phyloP scores from a whole-genome alignment of 2,329 filamentous ascomycete genomes.

The Aspergillus pseudoterreus region DNA sequence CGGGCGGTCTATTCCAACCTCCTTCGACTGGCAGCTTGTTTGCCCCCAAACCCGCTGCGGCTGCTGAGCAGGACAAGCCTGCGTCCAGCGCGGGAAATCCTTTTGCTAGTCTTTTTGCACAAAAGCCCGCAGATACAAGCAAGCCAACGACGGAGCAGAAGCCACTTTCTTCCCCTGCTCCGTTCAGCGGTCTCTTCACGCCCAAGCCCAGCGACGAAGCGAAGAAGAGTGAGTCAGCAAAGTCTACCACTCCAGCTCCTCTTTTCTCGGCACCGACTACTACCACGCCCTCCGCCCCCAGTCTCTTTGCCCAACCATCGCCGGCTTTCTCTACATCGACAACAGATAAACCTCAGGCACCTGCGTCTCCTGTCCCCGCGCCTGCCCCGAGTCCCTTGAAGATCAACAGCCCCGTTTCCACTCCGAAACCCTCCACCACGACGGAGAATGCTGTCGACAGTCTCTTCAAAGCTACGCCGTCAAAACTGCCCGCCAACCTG shows the following conservation, averaged over 20 bases:
- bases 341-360: slow-evolving; percentile 6
- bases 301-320: slow-evolving; percentile 1
- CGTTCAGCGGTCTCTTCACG: slow-evolving; percentile 14
- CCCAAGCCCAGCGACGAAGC: slow-evolving; percentile 15
- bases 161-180: slow-evolving; percentile 7
- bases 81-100: slow-evolving; percentile 16
- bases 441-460: neutral
- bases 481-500: slow-evolving; percentile 15
- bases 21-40: slow-evolving; percentile 20
- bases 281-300: slow-evolving; percentile 1
- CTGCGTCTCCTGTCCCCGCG: slow-evolving; percentile 4
- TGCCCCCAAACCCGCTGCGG: slow-evolving; percentile 15
- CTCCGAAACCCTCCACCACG: slow-evolving; percentile 1
- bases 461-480: slow-evolving; percentile 15
- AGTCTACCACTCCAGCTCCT: slow-evolving; percentile 11
- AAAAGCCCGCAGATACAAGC: slow-evolving; percentile 13
- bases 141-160: slow-evolving; percentile 13
- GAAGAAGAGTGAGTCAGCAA: slow-evolving; percentile 8
- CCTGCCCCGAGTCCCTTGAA: slow-evolving; percentile 12
- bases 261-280: slow-evolving; percentile 12
- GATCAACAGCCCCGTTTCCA: slow-evolving; percentile 9
- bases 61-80: slow-evolving; percentile 12
- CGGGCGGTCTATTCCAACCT: slow-evolving; percentile 16
- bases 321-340: slow-evolving; percentile 9
- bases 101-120: slow-evolving; percentile 17